Evolutionary conservation across 2,329 filamentous ascomycete species (phyloP), one percentile per base, ranked within the genome.

Genomic region (Nemania bipapillata): DNA sequence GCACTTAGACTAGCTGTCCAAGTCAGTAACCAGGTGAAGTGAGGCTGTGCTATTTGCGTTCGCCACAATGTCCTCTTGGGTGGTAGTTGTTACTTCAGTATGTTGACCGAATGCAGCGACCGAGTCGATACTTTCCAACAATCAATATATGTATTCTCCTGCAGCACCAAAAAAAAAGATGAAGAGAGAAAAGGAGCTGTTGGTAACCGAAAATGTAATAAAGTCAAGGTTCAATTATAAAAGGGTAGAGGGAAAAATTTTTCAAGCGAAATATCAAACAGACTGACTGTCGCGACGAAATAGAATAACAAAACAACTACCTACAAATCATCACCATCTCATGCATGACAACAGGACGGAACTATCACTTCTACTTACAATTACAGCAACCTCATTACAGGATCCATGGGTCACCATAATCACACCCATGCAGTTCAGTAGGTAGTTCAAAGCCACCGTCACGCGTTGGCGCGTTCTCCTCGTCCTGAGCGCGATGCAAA

Each of bases 401-500:
- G 12, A 26, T 35, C 32, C 12, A 15, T 32, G 40, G 24, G n/a
- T 22, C 55, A 60, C 63, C 58, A 56, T 24, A 55, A 54, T 30
- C 35, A n/a, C 40, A 64, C 20, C 26, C 22, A 52, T 32, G 50
- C 9, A 57, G 45, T 28, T 50, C 20, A n/a, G 40, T 15, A n/a
- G n/a, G 8, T 28, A 26, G 37, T 30, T 42, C 17, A 26, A 37
- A 17, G 37, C 12, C 4, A 49, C 17, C 8, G 68, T 73, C 70
- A 69, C 71, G 74, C 56, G 69, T 68, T 24, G 56, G 60, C 72
- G 70, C 68, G 68, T 73, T 64, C 69, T 71, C 66, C 70, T 70
- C 67, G 72, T 37, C 40, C 56, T 42, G 60, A 64, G 58, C 35
- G 17, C 53, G 40, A 32, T 47, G 26, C 30, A 57, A 57, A 28